Conservation (phyloP, 1,284 basidiomycete genomes). For the Ceratobasidium theobromae region DNA sequence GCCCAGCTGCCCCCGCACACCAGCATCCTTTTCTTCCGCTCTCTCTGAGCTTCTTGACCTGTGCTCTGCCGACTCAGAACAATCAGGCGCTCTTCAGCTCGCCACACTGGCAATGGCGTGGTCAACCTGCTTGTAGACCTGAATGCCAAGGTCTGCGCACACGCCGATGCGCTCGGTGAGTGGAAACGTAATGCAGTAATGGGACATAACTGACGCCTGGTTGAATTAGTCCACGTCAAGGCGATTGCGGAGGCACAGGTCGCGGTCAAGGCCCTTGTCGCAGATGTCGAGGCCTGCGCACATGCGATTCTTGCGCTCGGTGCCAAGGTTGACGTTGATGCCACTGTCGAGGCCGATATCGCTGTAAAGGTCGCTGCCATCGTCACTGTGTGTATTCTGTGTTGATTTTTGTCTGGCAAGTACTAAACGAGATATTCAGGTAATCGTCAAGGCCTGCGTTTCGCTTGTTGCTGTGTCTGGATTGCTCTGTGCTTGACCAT, state of each 20-base stretch:
- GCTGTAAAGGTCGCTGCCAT: not conserved
- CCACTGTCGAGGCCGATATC: not conserved
- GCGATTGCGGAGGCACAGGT: not conserved
- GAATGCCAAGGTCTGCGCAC: not conserved
- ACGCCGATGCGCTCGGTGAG: not conserved
- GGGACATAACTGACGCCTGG: not conserved
- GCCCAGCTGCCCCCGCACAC: not conserved
- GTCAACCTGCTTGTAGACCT: not conserved
- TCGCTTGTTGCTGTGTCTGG: not conserved
- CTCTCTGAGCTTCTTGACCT: slow-evolving; percentile 2
- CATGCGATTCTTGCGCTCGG: not conserved
- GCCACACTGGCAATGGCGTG: not conserved
- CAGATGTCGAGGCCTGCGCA: not conserved
- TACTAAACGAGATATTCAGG: too few species aligned
- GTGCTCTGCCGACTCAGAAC: not conserved
- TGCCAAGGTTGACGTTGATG: not conserved
- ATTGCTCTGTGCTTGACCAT: not conserved
- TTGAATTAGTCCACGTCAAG: not conserved
- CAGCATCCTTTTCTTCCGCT: slow-evolving; percentile 3
- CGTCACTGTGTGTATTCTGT: too few species aligned
- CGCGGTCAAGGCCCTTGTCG: not conserved
- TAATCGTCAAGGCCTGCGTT: slow-evolving; percentile 6
- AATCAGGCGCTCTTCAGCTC: not conserved
- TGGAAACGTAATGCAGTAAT: not conserved
- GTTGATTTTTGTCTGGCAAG: too few species aligned